Evolutionary conservation across 345 rosid genomes (phyloP), one percentile per base, ranked within the genome.

Genomic region (Garcia nutans): DNA sequence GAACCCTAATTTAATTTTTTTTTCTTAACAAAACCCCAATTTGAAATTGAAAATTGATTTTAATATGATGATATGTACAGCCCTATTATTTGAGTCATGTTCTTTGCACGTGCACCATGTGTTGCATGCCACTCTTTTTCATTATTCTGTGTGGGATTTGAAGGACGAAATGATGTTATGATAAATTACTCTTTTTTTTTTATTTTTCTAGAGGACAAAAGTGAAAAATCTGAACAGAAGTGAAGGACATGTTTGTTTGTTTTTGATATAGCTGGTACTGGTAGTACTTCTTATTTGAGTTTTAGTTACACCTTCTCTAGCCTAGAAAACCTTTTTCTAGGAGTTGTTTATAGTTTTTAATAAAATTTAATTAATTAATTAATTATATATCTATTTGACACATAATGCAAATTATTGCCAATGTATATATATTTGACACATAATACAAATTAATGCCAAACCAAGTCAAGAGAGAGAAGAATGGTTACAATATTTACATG

Each of bases 61-160:
- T 8, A 47, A 47, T 47, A 8, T 8, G 50, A 47, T 65, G 28
- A 65, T 65, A 19, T 67, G 56, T 45, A 24, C 22, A 26, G 12
- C 3, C 10, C 52, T 9, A 63, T 41, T 17, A 65, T 65, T 49
- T 44, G 55, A 44, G 33, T 67, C 71, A 67, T 22, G 71, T 67
- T 49, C 8, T 67, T 22, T 44, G 56, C 71, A 67, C 71, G 56
- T 67, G 71, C 71, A 42, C 19, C 56, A 67, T 22, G 71, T 67
- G 71, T 45, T 45, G 5, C 50, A 10, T 19, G 9, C 49, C 50
- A 12, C 26, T 1, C 7, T 60, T 60, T 60, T 23, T 59, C 63
- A 23, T 15, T 23, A 13, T 6, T 64, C 47, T 31, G 67, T 63
- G 17, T 66, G 26, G 70, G 70, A 66, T 42, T 65, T 44, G 10